Percentiles rank a stretch among this genome's conserved stretches.
These are phyloP conservation scores for Panus rudis DNA, from an alignment of 768 basidiomycete species.

Conservation along the genomic window DNA sequence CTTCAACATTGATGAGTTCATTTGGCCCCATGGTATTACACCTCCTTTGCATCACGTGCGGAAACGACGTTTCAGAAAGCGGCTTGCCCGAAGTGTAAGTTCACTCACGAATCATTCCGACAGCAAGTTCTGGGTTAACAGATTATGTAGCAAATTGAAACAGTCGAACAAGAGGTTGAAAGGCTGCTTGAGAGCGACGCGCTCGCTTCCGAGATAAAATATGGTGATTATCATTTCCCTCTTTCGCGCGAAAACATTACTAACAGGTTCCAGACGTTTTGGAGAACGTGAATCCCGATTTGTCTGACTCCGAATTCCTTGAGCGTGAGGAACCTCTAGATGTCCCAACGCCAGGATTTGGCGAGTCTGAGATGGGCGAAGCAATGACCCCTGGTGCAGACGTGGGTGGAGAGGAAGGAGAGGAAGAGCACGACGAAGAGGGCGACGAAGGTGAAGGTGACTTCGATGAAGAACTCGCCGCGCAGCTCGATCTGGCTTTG, in stretches of 20 bases:
- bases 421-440: conserved; percentile 51
- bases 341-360: conserved; percentile 64
- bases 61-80: conserved; percentile 88
- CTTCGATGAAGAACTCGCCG: conserved; percentile 84
- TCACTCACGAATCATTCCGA: neutral
- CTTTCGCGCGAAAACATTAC: neutral
- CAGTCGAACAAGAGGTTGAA: conserved; percentile 90
- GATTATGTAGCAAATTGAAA: conserved; percentile 76
- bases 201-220: conserved; percentile 67
- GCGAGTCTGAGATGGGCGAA: conserved; percentile 61
- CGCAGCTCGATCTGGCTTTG: conserved; percentile 82
- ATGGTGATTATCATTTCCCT: conserved; percentile 38
- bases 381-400: conserved; percentile 52
- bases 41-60: conserved; percentile 87
- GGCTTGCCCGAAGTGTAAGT: conserved; percentile 74
- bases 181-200: conserved; percentile 76
- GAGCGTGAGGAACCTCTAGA: conserved; percentile 57
- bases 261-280: conserved; percentile 51
- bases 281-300: conserved; percentile 85
- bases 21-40: conserved; percentile 95
- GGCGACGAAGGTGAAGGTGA: conserved; percentile 63
- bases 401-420: conserved; percentile 49
- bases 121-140: neutral
- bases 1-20: conserved; percentile 91
- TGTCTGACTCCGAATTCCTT: conserved; percentile 84